A percentile compares a stretch with the other conserved stretches of the same genome.
Evolutionary conservation across 352 stramenopile genomes (phyloP).

Genomic region (Phytophthora foliorum): DNA sequence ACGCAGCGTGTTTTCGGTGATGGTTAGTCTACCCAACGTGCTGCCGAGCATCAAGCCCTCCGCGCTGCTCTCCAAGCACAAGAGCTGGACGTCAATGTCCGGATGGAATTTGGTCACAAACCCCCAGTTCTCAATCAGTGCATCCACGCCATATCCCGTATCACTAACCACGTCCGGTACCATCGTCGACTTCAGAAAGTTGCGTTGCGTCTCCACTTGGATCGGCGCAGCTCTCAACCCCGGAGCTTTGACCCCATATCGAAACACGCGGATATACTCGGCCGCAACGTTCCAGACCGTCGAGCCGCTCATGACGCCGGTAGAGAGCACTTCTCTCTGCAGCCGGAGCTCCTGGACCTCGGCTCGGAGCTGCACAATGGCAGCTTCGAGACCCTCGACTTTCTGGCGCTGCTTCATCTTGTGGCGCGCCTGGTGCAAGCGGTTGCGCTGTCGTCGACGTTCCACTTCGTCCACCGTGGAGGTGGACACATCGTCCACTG

Average conservation of each 20-base stretch:
- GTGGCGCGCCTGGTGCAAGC: conserved; percentile 26
- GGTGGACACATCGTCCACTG: neutral
- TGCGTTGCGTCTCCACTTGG: conserved; percentile 3
- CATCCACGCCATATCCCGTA: conserved; percentile 8
- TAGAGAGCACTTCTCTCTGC: conserved; percentile 9
- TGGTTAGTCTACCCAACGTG: conserved; percentile 11
- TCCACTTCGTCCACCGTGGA: neutral
- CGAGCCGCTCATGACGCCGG: conserved; percentile 8
- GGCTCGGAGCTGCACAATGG: conserved; percentile 4
- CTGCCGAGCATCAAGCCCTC: conserved; percentile 16
- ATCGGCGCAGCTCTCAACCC: neutral
- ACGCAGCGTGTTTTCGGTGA: conserved; percentile 23
- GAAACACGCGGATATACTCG: conserved; percentile 25
- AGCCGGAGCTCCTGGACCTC: conserved; percentile 19
- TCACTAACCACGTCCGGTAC: conserved; percentile 2
- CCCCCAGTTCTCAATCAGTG: conserved; percentile 22
- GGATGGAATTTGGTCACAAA: conserved; percentile 16
- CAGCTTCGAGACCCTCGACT: conserved; percentile 12
- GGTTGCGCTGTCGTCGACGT: conserved; percentile 20
- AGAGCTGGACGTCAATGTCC: conserved; percentile 18
- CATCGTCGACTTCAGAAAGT: conserved; percentile 23
- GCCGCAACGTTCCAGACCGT: conserved; percentile 27
- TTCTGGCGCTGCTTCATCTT: conserved; percentile 25
- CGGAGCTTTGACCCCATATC: conserved; percentile 7
- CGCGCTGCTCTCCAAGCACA: conserved; percentile 6